Percentiles rank a stretch among this genome's conserved stretches.
Evolutionary conservation across 148 eudicot genomes (phyloP).

Genomic region (Salicornia ramosissima): DNA sequence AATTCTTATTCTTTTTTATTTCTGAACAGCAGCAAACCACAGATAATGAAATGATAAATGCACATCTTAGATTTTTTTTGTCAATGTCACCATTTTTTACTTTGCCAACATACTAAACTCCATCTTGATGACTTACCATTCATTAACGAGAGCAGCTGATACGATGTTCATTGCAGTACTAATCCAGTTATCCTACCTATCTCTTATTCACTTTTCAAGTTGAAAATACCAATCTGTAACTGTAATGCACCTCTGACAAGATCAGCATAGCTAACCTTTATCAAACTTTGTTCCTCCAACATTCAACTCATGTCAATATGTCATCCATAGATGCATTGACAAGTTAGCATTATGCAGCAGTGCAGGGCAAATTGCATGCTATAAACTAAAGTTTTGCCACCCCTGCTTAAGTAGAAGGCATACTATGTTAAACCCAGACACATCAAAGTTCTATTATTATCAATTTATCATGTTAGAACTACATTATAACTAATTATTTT

Average conservation of each 20-base stretch:
- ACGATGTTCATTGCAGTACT: background rate
- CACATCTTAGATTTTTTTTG: background rate
- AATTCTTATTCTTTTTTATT: background rate
- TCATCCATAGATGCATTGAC: background rate
- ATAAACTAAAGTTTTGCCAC: background rate
- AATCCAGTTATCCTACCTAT: background rate
- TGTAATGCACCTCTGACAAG: background rate
- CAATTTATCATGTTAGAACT: background rate
- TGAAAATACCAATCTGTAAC: background rate
- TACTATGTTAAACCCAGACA: background rate
- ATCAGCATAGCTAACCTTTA: background rate
- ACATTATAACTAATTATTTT: background rate
- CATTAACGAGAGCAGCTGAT: background rate
- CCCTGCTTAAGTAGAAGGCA: background rate
- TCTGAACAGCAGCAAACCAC: background rate
- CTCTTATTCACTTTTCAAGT: background rate
- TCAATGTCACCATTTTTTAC: background rate
- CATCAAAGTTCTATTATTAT: background rate
- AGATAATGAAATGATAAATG: background rate
- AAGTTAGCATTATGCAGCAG: background rate
- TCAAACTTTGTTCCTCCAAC: background rate
- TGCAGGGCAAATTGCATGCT: background rate
- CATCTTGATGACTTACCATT: background rate
- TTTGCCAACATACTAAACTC: background rate
- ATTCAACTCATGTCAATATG: background rate